These are phyloP conservation scores for Claviceps monticola DNA, from an alignment of 2,329 filamentous ascomycete species.

Conservation along the genomic window DNA sequence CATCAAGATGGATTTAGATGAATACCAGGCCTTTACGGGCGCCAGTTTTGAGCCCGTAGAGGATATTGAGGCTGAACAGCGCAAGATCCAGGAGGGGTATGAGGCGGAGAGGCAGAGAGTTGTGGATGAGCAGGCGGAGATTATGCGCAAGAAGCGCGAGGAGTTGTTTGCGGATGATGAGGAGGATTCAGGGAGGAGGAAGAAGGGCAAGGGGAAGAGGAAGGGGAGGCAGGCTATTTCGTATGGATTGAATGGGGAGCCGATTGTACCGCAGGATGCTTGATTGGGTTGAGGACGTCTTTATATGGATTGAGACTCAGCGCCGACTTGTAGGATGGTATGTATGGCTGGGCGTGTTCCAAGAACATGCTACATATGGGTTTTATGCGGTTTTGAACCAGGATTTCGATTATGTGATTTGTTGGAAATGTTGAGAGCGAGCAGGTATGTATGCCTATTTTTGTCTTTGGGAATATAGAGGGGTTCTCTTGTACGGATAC, in stretches of 20 bases:
- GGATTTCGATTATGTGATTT: no score
- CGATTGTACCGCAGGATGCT: slow-evolving; percentile 15
- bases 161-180: slow-evolving; percentile 32
- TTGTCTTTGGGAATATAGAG: no score
- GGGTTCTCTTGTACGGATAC: no score
- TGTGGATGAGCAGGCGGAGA: slow-evolving; percentile 33
- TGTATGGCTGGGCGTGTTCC: no score
- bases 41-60: slow-evolving; percentile 41
- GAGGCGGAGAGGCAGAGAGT: slow-evolving; percentile 28
- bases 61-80: slow-evolving; percentile 41
- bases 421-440: no score
- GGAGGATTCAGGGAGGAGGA: slow-evolving; percentile 16
- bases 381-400: no score
- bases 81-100: slow-evolving; percentile 29
- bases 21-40: slow-evolving; percentile 42
- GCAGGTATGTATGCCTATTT: no score
- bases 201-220: slow-evolving; percentile 21
- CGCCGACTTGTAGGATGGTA: no score
- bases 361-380: no score
- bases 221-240: slow-evolving; percentile 18
- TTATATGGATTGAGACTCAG: no score
- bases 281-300: background rate
- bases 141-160: slow-evolving; percentile 33
- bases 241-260: slow-evolving; percentile 25
- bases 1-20: slow-evolving; percentile 43